Evolutionary conservation across 164 flowering plant genomes (phyloP).

Genomic region (Platanus orientalis): DNA sequence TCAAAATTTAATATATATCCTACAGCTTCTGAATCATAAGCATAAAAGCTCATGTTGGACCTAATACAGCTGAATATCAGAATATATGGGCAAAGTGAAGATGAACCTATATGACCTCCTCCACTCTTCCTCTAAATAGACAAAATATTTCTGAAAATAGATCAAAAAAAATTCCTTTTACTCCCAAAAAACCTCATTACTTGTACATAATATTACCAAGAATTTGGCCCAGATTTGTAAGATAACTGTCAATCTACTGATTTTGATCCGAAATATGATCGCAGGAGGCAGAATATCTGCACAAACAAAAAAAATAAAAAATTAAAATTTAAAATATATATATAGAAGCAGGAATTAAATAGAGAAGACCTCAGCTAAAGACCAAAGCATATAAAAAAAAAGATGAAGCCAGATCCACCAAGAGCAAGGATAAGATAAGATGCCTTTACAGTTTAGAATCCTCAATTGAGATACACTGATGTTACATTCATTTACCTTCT

Average conservation of each 20-base stretch:
- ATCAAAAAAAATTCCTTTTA: no score
- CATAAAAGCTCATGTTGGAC: no score
- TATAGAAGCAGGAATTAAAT: background rate
- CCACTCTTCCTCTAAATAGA: background rate
- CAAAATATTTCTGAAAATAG: background rate
- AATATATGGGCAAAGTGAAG: background rate
- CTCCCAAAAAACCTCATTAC: background rate
- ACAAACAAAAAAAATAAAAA: no score
- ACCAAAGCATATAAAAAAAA: background rate
- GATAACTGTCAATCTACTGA: background rate
- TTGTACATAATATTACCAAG: background rate
- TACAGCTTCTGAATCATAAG: no score
- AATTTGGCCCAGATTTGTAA: background rate
- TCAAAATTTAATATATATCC: no score
- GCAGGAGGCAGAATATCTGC: background rate
- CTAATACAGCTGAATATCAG: background rate
- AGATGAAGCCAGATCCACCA: background rate
- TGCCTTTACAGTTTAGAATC: no score
- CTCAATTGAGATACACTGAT: no score
- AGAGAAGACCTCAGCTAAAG: background rate
- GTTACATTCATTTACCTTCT: background rate
- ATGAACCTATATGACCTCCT: background rate
- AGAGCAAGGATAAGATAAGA: no score
- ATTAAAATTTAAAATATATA: no score
- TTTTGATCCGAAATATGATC: background rate